Evolutionary conservation across 2,329 filamentous ascomycete genomes (phyloP).

Genomic region (Trichoderma arundinaceum): DNA sequence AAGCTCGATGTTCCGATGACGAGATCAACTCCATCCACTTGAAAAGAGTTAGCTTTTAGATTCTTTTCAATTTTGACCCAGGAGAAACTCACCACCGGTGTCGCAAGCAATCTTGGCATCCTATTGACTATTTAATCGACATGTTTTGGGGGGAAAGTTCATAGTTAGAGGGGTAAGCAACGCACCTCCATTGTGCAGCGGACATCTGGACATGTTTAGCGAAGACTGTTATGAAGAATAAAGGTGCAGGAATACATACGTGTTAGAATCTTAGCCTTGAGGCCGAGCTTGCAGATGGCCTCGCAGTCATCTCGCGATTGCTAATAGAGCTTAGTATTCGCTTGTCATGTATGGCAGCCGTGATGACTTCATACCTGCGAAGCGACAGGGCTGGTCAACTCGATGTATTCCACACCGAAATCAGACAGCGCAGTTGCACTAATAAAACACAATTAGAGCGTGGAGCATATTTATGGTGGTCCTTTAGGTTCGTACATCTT

Average conservation of each 20-base stretch:
- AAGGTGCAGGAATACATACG: conserved; percentile 28
- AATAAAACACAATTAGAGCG: background rate
- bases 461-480: background rate
- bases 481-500: conserved; percentile 33
- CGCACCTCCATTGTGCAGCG: conserved; percentile 47
- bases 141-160: background rate
- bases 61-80: background rate
- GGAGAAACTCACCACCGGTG: background rate
- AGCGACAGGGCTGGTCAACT: conserved; percentile 84
- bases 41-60: conserved; percentile 62
- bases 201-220: conserved; percentile 31
- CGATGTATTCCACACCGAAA: conserved; percentile 62
- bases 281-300: conserved; percentile 89
- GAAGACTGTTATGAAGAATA: background rate
- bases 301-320: conserved; percentile 84
- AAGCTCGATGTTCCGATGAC: conserved; percentile 86
- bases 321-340: conserved; percentile 44
- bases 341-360: too few species aligned
- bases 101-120: conserved; percentile 2
- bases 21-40: conserved; percentile 80
- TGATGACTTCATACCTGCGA: conserved; percentile 51
- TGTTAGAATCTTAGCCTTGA: conserved; percentile 58
- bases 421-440: conserved; percentile 44
- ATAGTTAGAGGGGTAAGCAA: background rate
- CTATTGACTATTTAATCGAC: background rate